Conservation (phyloP, 208 protist genomes). For the Leptomonas seymouri region DNA sequence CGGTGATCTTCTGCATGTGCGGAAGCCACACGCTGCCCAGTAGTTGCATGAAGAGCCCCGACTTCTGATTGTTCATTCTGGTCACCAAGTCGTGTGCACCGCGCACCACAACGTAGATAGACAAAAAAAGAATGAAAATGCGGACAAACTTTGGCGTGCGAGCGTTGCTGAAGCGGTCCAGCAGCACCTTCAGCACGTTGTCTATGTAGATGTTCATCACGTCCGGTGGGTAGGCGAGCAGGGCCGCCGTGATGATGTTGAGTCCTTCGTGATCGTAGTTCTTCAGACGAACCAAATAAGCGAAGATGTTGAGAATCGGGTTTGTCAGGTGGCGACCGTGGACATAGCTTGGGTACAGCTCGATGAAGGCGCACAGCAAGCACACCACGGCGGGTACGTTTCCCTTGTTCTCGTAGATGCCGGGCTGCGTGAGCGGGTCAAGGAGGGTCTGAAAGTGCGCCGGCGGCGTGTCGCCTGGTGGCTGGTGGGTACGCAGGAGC, state of each 20-base stretch:
- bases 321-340: conserved; percentile 53
- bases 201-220: conserved; percentile 64
- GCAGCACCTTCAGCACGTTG: conserved; percentile 62
- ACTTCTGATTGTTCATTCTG: conserved; percentile 69
- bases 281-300: conserved; percentile 74
- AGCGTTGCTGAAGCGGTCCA: conserved; percentile 68
- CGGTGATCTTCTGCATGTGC: conserved; percentile 86
- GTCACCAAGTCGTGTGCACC: conserved; percentile 65
- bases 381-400: conserved; percentile 86
- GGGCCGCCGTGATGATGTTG: conserved; percentile 78
- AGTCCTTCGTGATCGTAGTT: conserved; percentile 93
- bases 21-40: conserved; percentile 80
- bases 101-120: conserved; percentile 61
- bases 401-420: conserved; percentile 66
- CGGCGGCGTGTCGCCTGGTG: conserved; percentile 16
- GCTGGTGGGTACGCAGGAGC: conserved; percentile 86
- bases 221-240: conserved; percentile 74
- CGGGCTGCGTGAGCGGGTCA: conserved; percentile 60
- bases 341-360: conserved; percentile 75
- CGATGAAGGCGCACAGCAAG: conserved; percentile 78
- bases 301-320: conserved; percentile 66
- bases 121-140: conserved; percentile 91
- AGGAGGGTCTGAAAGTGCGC: conserved; percentile 62
- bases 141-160: conserved; percentile 91
- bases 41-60: conserved; percentile 80